Evolutionary conservation across 2,329 filamentous ascomycete genomes (phyloP), one percentile per base, ranked within the genome.

Genomic region (Gliomastix tumulicola): DNA sequence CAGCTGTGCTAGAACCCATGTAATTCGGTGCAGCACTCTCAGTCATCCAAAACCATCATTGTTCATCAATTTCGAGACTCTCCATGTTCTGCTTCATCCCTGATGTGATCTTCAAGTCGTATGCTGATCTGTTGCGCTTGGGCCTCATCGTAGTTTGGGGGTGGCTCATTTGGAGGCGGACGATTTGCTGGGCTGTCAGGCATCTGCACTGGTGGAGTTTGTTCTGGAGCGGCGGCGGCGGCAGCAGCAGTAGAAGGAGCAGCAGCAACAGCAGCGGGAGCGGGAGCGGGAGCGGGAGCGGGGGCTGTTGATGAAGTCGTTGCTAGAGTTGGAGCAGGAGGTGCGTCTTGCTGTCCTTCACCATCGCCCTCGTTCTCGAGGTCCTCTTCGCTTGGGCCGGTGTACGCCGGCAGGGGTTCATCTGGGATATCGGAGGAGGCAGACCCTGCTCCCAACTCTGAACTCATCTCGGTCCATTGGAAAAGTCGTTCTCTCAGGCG

Each of bases 121-220:
- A 68, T 74, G 42, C 63, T 69, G 20, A 82, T 57, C 20, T 76
- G 75, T 48, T 81, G 76, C n/a, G 74, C 79, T 59, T 96, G 90
- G 20, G 86, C 85, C 58, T 95, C 88, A 51, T 96, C 88, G 54
- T 97, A 97, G 23, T 80, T 85, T 34, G 90, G 90, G 33, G 90
- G 90, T 6, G 89, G 88, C 54, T 92, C 89, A 61, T 80, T 51
- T 50, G 87, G 61, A 65, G 59, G 64, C 36, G 57, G 55, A 25
- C 60, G 55, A 44, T 55, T 63, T 11, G 57, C 54, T 21, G 55
- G 49, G 41, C 59, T 64, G 27, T 57, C 57, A n/a, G n/a, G n/a
- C n/a, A n/a, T n/a, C n/a, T n/a, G n/a, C n/a, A n/a, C n/a, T 28
- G 61, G 56, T 17, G 54, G 53, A 39, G 13, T 21, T 8, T 35